Evolutionary conservation across 768 basidiomycete species (phyloP), one percentile per base, ranked within the genome.

Genomic region (Leccinum imitatum): DNA sequence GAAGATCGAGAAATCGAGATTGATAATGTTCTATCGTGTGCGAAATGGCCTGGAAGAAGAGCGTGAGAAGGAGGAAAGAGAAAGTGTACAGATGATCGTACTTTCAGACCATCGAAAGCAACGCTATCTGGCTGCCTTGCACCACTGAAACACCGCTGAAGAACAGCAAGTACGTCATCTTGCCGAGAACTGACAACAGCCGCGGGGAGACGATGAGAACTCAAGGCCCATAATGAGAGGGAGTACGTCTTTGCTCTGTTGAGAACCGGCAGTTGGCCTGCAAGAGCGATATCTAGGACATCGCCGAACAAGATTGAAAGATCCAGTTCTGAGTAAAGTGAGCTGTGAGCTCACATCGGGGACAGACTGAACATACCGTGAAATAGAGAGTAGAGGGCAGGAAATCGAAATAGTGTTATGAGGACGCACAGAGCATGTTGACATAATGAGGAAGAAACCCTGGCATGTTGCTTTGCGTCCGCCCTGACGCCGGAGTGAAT

Each of bases 341-440:
- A 61, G 51, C 17, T 15, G 46, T 35, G 23, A 10, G 23, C 31
- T 23, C 19, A 19, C 5, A 23, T 21, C 21, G 14, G 53, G 21
- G 54, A 15, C 11, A 15, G 47, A 53, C 2, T 19, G 23, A n/a
- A 76, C 83, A 44, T 64, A 89, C 87, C 71, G 14, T 79, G 59
- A 64, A 89, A 84, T 50, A 78, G 66, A 13, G 72, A 65, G 71
- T 78, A 75, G 59, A 88, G 63, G 19, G 72, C 63, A 17, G 75
- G 75, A 59, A 82, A 79, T n/a, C 73, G 74, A 63, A 87, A 79
- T 56, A 89, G 74, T 54, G 78, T 77, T 5, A 84, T 79, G 44
- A 84, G 62, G 52, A 83, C 69, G 61, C 79, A 77, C 30, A 90
- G 73, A 4, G 85, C 82, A 60, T 80, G 73, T 30, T 84, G 81